These are phyloP conservation scores for Hemisphaericaspora xylanilytica DNA, from an alignment of 1,139 yeast genomes.

Conservation along the genomic window DNA sequence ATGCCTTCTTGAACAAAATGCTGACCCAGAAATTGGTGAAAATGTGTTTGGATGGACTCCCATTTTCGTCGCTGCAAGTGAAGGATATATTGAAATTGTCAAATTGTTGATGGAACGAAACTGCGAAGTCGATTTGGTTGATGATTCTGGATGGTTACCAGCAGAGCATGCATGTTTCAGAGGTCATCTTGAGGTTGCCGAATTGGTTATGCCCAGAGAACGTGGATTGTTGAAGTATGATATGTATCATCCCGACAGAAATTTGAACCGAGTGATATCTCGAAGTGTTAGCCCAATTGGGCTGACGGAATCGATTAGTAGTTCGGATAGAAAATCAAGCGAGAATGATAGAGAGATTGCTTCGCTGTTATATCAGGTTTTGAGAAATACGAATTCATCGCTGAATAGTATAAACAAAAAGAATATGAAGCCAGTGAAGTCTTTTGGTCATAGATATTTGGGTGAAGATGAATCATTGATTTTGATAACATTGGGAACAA, in stretches of 20 bases:
- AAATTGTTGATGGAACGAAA: constrained; percentile 51
- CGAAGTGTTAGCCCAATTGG: constrained; percentile 17
- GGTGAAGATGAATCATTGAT: constrained; percentile 63
- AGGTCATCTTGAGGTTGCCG: constrained; percentile 77
- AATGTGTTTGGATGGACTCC: constrained; percentile 93
- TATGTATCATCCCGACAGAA: constrained; percentile 39
- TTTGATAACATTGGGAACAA: constrained; percentile 80
- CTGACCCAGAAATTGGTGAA: constrained; percentile 77
- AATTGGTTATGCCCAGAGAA: constrained; percentile 50
- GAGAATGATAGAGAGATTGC: constrained; percentile 30
- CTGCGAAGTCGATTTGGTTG: constrained; percentile 57
- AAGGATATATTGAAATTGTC: constrained; percentile 66
- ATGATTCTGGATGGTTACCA: constrained; percentile 94
- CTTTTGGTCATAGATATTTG: constrained; percentile 83
- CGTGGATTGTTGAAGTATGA: constrained; percentile 37
- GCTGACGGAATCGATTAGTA: constrained; percentile 18
- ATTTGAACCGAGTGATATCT: constrained; percentile 29
- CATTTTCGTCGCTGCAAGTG: constrained; percentile 84
- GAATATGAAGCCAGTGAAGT: constrained; percentile 55
- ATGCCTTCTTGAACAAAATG: constrained; percentile 52
- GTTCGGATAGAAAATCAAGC: constrained; percentile 45
- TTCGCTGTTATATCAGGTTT: constrained; percentile 41
- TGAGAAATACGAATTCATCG: constrained; percentile 21
- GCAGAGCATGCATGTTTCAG: constrained; percentile 93
- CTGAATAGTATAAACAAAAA: neutral